Evolutionary conservation across 257 asterid genomes (phyloP).

Genomic region (Thymus mandschuricus): DNA sequence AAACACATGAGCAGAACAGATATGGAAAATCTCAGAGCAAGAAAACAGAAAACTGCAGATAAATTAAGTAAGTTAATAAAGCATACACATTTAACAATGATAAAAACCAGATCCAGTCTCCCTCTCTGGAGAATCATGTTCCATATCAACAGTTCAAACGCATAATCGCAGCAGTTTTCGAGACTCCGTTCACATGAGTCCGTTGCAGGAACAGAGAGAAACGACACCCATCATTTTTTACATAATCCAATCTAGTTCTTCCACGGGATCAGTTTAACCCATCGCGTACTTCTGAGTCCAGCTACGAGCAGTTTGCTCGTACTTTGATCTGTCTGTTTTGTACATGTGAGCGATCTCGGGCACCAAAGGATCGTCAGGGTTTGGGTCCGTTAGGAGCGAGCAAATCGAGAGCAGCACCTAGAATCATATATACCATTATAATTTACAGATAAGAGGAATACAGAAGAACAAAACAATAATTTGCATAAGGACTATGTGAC

Average conservation of each 20-base stretch:
- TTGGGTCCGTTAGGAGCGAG: constrained; percentile 70
- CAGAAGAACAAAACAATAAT: neutral
- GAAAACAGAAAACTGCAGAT: neutral
- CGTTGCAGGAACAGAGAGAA: constrained; percentile 28
- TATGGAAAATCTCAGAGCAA: neutral
- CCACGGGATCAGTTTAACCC: constrained; percentile 44
- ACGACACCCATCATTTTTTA: constrained; percentile 37
- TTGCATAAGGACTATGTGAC: neutral
- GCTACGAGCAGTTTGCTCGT: constrained; percentile 80
- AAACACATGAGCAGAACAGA: no score
- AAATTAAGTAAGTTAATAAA: constrained; percentile 6
- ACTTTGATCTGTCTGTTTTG: constrained; percentile 73
- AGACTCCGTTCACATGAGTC: constrained; percentile 17
- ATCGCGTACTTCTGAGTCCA: constrained; percentile 90
- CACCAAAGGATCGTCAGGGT: constrained; percentile 82
- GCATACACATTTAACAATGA: neutral
- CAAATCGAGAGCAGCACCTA: constrained; percentile 46
- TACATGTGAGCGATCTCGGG: constrained; percentile 86
- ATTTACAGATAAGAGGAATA: neutral
- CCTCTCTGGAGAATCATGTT: constrained; percentile 13
- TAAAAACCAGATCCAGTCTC: constrained; percentile 23
- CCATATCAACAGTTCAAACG: constrained; percentile 36
- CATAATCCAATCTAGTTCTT: constrained; percentile 32
- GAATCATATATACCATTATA: neutral
- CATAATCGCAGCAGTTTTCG: constrained; percentile 34